These are phyloP conservation scores for Colletotrichum brevisporum DNA, from an alignment of 2,329 filamentous ascomycete species.

Conservation along the genomic window DNA sequence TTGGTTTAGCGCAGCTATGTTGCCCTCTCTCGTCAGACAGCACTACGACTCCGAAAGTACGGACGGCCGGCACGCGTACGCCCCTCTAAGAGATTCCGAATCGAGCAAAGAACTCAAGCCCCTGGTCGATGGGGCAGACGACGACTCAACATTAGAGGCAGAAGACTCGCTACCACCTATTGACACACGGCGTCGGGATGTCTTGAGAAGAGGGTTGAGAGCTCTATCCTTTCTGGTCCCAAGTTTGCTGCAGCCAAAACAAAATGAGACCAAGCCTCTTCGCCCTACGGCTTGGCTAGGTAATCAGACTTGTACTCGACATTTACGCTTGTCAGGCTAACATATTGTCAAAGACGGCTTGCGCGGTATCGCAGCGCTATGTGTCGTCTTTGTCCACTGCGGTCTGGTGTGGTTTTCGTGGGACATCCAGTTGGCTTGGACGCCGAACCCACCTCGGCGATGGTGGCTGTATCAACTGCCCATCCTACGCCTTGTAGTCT, in stretches of 20 bases:
- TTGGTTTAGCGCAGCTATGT: background rate
- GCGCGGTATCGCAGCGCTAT: conserved; percentile 22
- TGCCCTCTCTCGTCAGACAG: conserved; percentile 5
- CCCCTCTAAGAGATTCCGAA: background rate
- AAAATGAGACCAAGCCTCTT: conserved; percentile 7
- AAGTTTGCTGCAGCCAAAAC: conserved; percentile 12
- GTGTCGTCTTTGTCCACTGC: conserved; percentile 18
- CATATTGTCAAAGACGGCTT: conserved; percentile 5
- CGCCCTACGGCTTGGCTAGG: conserved; percentile 27
- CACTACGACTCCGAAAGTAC: conserved; percentile 3
- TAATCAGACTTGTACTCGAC: background rate
- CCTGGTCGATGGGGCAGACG: conserved; percentile 4
- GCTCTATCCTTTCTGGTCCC: conserved; percentile 1
- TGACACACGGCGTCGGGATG: background rate
- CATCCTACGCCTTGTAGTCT: conserved; percentile 48
- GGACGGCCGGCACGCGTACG: background rate
- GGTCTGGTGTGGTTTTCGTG: conserved; percentile 18
- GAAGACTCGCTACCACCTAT: background rate
- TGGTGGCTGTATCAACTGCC: conserved; percentile 40
- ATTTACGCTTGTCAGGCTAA: background rate
- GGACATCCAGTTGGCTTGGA: conserved; percentile 23
- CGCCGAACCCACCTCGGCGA: conserved; percentile 12
- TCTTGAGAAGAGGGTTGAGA: conserved; percentile 1
- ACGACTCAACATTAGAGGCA: conserved; percentile 10
- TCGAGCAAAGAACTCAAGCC: conserved; percentile 16